Percentiles rank a stretch among this genome's conserved stretches.
These are phyloP conservation scores for Aureobasidium sp. DNA, from an alignment of 2,329 filamentous ascomycete genomes.

Conservation along the genomic window DNA sequence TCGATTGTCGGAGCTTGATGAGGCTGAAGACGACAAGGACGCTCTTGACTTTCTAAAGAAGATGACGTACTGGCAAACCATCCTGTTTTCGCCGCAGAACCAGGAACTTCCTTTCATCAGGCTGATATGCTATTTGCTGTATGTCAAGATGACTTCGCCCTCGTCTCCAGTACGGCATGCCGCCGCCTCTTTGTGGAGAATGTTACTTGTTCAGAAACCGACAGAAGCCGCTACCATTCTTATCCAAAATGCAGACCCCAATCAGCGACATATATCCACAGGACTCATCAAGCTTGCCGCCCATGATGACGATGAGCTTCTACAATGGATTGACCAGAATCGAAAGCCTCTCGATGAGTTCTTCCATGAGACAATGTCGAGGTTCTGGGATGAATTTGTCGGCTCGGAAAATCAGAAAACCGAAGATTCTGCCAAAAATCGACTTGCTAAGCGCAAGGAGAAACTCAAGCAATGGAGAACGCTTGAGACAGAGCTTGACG, in stretches of 20 bases:
- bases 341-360: slow-evolving; percentile 69
- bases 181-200: slow-evolving; percentile 81
- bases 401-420: slow-evolving; percentile 72
- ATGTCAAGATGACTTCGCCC: slow-evolving; percentile 73
- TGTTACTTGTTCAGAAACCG: slow-evolving; percentile 88
- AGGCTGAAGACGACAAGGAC: slow-evolving; percentile 54
- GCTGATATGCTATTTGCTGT: slow-evolving; percentile 87
- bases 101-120: slow-evolving; percentile 75
- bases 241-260: slow-evolving; percentile 59
- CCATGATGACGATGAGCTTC: slow-evolving; percentile 80
- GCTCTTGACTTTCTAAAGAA: slow-evolving; percentile 70
- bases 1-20: slow-evolving; percentile 75
- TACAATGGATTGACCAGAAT: slow-evolving; percentile 81
- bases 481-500: slow-evolving; percentile 62
- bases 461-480: slow-evolving; percentile 72
- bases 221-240: slow-evolving; percentile 70
- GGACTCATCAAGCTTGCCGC: slow-evolving; percentile 81
- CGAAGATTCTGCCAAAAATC: slow-evolving; percentile 63
- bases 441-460: slow-evolving; percentile 71
- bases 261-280: slow-evolving; percentile 63
- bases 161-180: slow-evolving; percentile 61
- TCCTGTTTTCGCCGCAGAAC: slow-evolving; percentile 72
- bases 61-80: slow-evolving; percentile 91
- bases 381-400: slow-evolving; percentile 84
- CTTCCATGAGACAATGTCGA: slow-evolving; percentile 75